Conservation (phyloP, 2,329 filamentous ascomycete genomes). For the Uncinocarpus reesii region DNA sequence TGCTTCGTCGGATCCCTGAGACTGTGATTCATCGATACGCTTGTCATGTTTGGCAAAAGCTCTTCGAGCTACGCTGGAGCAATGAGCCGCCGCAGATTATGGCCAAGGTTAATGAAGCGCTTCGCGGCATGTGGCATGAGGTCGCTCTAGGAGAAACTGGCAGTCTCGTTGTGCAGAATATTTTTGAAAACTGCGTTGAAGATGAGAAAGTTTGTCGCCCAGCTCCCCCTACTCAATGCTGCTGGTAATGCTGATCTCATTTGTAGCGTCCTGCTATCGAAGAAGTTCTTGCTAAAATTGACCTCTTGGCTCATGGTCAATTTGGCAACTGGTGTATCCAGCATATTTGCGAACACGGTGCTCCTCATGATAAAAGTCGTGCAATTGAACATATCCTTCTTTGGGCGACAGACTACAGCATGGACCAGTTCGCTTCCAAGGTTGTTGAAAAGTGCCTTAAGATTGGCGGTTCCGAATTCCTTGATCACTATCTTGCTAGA, state of each 20-base stretch:
- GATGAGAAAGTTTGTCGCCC: conserved; percentile 69
- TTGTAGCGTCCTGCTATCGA: conserved; percentile 88
- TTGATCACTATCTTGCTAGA: conserved; percentile 82
- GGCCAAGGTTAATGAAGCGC: conserved; percentile 92
- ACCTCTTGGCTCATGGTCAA: conserved; percentile 92
- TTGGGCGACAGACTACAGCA: conserved; percentile 91
- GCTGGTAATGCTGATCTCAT: conserved; percentile 9
- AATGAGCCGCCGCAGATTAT: conserved; percentile 95
- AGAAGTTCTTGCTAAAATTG: conserved; percentile 88
- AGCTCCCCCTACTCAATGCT: neutral
- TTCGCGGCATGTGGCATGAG: conserved; percentile 97
- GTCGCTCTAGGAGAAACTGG: conserved; percentile 95
- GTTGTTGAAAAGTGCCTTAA: conserved; percentile 99
- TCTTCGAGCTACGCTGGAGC: conserved; percentile 94
- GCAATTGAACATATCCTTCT: conserved; percentile 92
- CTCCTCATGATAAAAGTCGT: conserved; percentile 77
- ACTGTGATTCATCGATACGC: conserved; percentile 98
- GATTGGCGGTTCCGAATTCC: conserved; percentile 82
- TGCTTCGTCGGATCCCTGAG: conserved; percentile 88
- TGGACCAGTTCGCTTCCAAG: conserved; percentile 98
- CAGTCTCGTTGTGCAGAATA: conserved; percentile 96
- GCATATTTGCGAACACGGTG: conserved; percentile 95
- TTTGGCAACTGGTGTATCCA: conserved; percentile 99
- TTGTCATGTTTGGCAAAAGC: conserved; percentile 98
- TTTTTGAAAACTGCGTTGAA: conserved; percentile 97